Conservation (phyloP, 1,139 yeast genomes). For the Candida neerlandica region DNA sequence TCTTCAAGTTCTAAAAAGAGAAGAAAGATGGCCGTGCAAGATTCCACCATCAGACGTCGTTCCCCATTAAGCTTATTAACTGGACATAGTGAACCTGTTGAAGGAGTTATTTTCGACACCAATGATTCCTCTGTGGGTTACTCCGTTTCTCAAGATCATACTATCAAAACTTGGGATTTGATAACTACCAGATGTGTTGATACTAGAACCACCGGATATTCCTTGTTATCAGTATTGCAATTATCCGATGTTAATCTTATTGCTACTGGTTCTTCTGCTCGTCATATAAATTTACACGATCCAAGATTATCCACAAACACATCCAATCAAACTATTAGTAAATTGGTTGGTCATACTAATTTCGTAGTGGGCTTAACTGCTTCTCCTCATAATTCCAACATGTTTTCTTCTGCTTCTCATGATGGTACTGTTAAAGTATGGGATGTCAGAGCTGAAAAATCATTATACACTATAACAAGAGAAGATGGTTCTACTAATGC, state of each 20-base stretch:
- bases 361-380: constrained; percentile 81
- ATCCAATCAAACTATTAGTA: constrained; percentile 50
- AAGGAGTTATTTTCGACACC: constrained; percentile 74
- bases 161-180: constrained; percentile 94
- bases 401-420: constrained; percentile 88
- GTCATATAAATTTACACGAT: constrained; percentile 92
- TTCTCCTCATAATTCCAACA: constrained; percentile 73
- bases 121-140: constrained; percentile 80
- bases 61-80: constrained; percentile 77
- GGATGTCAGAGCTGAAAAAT: constrained; percentile 88
- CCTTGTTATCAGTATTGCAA: constrained; percentile 74
- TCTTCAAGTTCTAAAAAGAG: constrained; percentile 89
- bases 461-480: constrained; percentile 85
- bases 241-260: constrained; percentile 67
- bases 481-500: constrained; percentile 48
- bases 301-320: constrained; percentile 57
- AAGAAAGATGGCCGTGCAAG: constrained; percentile 78
- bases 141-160: constrained; percentile 94
- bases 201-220: constrained; percentile 85
- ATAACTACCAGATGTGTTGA: constrained; percentile 82
- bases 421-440: constrained; percentile 95
- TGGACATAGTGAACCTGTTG: constrained; percentile 86
- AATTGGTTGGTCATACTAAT: constrained; percentile 87
- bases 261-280: constrained; percentile 93
- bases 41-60: constrained; percentile 75